Conservation (phyloP, 1,139 yeast genomes). For the Candida labiduridarum region DNA sequence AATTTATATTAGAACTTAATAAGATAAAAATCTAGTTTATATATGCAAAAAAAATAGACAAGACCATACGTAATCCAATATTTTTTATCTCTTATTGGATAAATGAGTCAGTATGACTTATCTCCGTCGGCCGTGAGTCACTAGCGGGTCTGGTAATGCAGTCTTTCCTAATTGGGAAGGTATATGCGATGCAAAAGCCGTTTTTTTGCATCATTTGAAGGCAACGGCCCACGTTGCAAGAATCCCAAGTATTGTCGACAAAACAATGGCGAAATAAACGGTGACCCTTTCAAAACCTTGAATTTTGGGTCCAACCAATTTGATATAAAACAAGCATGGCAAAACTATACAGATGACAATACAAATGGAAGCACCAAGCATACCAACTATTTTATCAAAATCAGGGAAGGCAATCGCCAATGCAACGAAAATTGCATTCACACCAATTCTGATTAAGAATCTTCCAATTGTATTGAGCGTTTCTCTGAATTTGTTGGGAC, state of each 20-base stretch:
- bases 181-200: background rate
- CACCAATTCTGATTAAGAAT: conserved; percentile 42
- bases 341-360: conserved; percentile 57
- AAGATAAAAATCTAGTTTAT: too few species aligned
- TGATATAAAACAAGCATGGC: conserved; percentile 56
- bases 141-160: too few species aligned
- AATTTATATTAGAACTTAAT: too few species aligned
- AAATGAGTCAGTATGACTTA: too few species aligned
- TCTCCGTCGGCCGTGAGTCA: too few species aligned
- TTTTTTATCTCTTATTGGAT: too few species aligned
- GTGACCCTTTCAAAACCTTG: conserved; percentile 24
- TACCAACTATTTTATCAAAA: conserved; percentile 58
- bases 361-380: conserved; percentile 60
- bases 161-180: conserved; percentile 10
- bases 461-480: conserved; percentile 17
- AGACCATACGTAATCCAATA: too few species aligned
- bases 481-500: conserved; percentile 16
- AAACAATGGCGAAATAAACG: conserved; percentile 24
- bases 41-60: too few species aligned
- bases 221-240: conserved; percentile 48
- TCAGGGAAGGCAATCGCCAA: conserved; percentile 60
- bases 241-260: conserved; percentile 31
- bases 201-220: conserved; percentile 18
- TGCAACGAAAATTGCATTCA: conserved; percentile 51
- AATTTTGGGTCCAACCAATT: conserved; percentile 32